These are phyloP conservation scores for Vigna angularis DNA, from an alignment of 306 rosid genomes.

Conservation along the genomic window DNA sequence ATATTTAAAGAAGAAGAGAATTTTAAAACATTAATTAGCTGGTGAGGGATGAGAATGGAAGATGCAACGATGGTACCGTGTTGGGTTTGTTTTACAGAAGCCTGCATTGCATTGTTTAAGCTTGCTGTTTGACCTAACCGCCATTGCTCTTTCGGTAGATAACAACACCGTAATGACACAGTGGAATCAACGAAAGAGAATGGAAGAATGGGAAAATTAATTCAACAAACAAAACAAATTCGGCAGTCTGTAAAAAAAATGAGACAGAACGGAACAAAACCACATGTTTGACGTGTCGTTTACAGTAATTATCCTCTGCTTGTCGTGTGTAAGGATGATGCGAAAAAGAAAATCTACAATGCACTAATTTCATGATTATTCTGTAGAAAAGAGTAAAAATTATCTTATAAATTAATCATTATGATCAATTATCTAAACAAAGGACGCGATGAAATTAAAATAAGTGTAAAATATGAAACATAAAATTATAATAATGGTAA, in stretches of 20 bases:
- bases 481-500: neutral
- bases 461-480: neutral
- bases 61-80: constrained; percentile 32
- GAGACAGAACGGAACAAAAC: constrained; percentile 5
- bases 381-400: no score
- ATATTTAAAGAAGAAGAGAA: constrained; percentile 6
- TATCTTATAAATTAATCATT: neutral
- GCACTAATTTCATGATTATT: neutral
- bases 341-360: neutral
- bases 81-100: constrained; percentile 23
- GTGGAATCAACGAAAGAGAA: neutral
- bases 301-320: neutral
- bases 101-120: neutral
- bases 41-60: neutral
- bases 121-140: constrained; percentile 1
- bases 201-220: neutral
- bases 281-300: constrained; percentile 17
- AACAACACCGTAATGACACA: neutral
- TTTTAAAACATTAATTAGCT: neutral
- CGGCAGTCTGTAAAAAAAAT: neutral
- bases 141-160: neutral
- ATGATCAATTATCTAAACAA: neutral
- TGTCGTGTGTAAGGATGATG: neutral
- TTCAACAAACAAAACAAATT: neutral
- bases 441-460: neutral